Evolutionary conservation across 768 basidiomycete genomes (phyloP).

Genomic region (Holtermanniella nyarrowii): DNA sequence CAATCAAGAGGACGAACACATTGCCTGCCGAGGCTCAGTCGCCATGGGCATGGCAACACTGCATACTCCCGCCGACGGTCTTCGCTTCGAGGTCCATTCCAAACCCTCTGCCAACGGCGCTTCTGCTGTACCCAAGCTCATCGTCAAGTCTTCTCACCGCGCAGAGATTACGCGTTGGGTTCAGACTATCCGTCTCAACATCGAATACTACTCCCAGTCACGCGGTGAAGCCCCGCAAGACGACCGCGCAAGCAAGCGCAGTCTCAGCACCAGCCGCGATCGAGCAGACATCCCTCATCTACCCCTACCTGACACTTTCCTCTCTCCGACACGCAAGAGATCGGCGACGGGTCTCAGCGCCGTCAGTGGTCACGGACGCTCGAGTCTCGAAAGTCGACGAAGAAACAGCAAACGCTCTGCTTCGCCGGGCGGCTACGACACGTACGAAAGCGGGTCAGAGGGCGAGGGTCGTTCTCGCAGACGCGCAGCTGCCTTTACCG

Average conservation of each 20-base stretch:
- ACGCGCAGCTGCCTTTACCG: conserved; percentile 17
- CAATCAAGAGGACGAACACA: conserved; percentile 77
- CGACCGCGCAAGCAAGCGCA: conserved; percentile 1
- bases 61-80: conserved; percentile 47
- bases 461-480: conserved; percentile 22
- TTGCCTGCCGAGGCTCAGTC: conserved; percentile 77
- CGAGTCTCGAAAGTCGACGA: not conserved
- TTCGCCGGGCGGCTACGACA: conserved; percentile 6
- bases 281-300: conserved; percentile 6
- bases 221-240: conserved; percentile 2
- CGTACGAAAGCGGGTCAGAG: conserved; percentile 15
- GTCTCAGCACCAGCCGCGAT: conserved; percentile 6
- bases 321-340: conserved; percentile 16
- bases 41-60: conserved; percentile 63
- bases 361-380: conserved; percentile 2
- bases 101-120: conserved; percentile 26
- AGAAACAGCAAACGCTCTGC: conserved; percentile 2
- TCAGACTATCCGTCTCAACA: conserved; percentile 59
- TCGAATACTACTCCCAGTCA: conserved; percentile 58
- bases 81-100: conserved; percentile 71
- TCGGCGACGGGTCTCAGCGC: conserved; percentile 23
- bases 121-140: conserved; percentile 32
- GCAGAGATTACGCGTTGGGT: conserved; percentile 85
- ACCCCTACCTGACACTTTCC: conserved; percentile 24
- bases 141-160: conserved; percentile 55